Conservation (phyloP, 805 yeast genomes). For the Hanseniaspora thailandica region DNA sequence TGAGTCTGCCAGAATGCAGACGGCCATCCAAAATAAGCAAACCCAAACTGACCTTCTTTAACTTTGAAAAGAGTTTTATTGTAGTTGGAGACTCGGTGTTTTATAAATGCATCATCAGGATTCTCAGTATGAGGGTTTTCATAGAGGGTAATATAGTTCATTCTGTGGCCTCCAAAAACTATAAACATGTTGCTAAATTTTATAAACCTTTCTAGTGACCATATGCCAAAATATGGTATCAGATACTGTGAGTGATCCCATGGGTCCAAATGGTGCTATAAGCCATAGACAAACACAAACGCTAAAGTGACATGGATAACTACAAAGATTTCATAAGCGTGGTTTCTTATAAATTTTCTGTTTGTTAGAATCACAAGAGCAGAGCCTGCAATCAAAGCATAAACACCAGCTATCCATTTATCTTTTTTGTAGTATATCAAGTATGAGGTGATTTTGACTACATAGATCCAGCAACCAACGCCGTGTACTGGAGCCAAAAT, state of each 20-base stretch:
- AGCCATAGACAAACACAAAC: constrained; percentile 32
- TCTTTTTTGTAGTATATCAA: neutral
- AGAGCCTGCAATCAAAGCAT: constrained; percentile 21
- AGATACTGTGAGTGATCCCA: constrained; percentile 40
- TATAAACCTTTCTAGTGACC: constrained; percentile 53
- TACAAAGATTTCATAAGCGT: constrained; percentile 36
- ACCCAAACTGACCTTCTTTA: constrained; percentile 13
- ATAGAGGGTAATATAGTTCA: neutral
- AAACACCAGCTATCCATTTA: constrained; percentile 8
- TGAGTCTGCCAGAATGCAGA: constrained; percentile 14
- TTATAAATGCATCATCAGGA: neutral
- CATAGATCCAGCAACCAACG: neutral
- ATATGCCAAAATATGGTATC: constrained; percentile 45
- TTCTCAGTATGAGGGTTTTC: neutral
- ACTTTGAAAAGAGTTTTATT: constrained; percentile 8
- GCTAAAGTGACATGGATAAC: constrained; percentile 36
- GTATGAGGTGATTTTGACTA: neutral
- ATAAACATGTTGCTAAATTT: constrained; percentile 39
- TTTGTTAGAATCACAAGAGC: constrained; percentile 34
- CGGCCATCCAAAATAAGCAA: constrained; percentile 4
- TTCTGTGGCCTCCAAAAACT: constrained; percentile 14
- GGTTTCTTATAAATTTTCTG: constrained; percentile 31
- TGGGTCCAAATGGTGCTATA: constrained; percentile 33
- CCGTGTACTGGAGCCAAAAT: neutral
- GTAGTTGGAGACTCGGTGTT: constrained; percentile 4